Conservation (phyloP, 805 yeast genomes). For the Pichia sporocuriosa region DNA sequence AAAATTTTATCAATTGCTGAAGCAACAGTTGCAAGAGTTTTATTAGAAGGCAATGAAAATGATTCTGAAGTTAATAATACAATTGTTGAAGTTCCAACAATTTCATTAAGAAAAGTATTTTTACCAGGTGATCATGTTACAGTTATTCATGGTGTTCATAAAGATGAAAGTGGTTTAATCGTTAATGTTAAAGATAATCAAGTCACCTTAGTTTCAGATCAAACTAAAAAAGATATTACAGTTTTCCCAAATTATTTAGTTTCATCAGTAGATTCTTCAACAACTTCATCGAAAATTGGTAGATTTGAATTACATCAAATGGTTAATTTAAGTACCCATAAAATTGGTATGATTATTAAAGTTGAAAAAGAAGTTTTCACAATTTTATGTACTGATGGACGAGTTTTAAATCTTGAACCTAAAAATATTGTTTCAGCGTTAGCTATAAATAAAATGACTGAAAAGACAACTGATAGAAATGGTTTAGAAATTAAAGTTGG, state of each 20-base stretch:
- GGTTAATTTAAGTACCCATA: constrained; percentile 78
- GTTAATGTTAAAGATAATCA: constrained; percentile 76
- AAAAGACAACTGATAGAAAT: constrained; percentile 76
- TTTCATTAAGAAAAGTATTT: constrained; percentile 78
- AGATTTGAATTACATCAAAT: constrained; percentile 83
- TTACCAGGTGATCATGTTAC: constrained; percentile 92
- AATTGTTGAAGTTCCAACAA: constrained; percentile 70
- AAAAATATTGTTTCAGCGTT: constrained; percentile 78
- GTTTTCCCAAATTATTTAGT: constrained; percentile 89
- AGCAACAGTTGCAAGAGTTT: constrained; percentile 45
- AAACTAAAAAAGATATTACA: constrained; percentile 79
- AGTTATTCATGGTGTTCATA: constrained; percentile 83
- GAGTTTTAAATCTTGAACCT: constrained; percentile 63
- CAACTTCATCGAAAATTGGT: constrained; percentile 63
- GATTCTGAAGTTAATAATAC: constrained; percentile 52
- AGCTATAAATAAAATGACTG: constrained; percentile 55
- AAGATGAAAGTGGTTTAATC: constrained; percentile 92
- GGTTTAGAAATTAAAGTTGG: constrained; percentile 86
- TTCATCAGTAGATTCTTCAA: constrained; percentile 78
- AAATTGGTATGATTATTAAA: constrained; percentile 82
- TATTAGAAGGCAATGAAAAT: constrained; percentile 42
- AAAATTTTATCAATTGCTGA: constrained; percentile 61
- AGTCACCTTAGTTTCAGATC: constrained; percentile 85
- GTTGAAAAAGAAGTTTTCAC: constrained; percentile 85
- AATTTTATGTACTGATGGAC: constrained; percentile 77